These are phyloP conservation scores for Geum urbanum DNA, from an alignment of 306 rosid genomes.

Conservation along the genomic window DNA sequence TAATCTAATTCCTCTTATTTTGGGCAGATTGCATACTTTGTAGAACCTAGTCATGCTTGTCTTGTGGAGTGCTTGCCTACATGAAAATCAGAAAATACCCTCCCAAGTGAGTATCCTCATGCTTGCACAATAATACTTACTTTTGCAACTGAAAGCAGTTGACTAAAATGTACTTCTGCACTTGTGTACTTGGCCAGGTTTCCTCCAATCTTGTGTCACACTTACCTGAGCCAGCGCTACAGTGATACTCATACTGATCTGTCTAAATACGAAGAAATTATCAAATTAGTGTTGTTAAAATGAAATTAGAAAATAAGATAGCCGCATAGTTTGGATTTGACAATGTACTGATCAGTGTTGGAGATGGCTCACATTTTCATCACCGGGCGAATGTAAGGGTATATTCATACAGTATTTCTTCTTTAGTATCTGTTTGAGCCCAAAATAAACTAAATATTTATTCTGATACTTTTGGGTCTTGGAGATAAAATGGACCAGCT, in stretches of 20 bases:
- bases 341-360: not conserved
- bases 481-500: too few relatives aligned
- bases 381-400: too few relatives aligned
- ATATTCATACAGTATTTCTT: too few relatives aligned
- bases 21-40: constrained; percentile 71
- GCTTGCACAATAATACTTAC: not conserved
- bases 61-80: constrained; percentile 83
- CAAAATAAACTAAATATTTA: too few relatives aligned
- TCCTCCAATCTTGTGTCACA: constrained; percentile 62
- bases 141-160: not conserved
- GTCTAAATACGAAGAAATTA: constrained; percentile 36
- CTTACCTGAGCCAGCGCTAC: constrained; percentile 67
- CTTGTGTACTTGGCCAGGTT: constrained; percentile 40
- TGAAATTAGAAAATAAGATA: constrained; percentile 27
- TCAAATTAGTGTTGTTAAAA: constrained; percentile 31
- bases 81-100: constrained; percentile 77
- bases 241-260: constrained; percentile 60
- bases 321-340: not conserved
- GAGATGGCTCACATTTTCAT: not conserved
- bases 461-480: too few relatives aligned
- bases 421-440: too few relatives aligned
- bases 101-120: constrained; percentile 59
- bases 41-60: constrained; percentile 84
- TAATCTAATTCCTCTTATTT: constrained; percentile 22
- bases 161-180: not conserved